A percentile compares a stretch with the other conserved stretches of the same genome.
Conservation (phyloP, 768 basidiomycete species). For the Nidularia pulvinata region DNA sequence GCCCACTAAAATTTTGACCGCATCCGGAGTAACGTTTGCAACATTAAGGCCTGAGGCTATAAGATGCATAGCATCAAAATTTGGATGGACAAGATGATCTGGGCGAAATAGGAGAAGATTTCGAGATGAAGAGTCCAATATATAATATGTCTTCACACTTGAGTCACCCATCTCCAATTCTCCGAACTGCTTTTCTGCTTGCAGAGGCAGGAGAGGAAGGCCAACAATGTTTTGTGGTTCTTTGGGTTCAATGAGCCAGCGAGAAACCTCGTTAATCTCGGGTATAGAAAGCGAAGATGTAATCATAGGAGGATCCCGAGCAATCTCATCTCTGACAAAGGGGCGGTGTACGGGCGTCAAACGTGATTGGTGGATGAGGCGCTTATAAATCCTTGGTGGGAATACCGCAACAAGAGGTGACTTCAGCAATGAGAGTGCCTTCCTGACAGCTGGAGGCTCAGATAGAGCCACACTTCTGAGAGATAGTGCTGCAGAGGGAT, state of each 20-base stretch:
- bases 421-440: too few species aligned
- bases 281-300: conserved; percentile 8
- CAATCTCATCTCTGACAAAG: conserved; percentile 21
- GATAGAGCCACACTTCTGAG: too few species aligned
- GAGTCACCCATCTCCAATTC: conserved; percentile 11
- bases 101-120: neutral
- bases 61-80: neutral
- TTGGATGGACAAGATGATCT: neutral
- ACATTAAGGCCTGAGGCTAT: neutral
- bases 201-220: neutral
- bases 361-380: too few species aligned
- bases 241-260: too few species aligned
- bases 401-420: too few species aligned
- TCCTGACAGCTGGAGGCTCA: too few species aligned
- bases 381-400: too few species aligned
- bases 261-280: conserved; percentile 15
- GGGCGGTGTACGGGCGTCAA: conserved; percentile 17
- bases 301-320: conserved; percentile 5
- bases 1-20: neutral
- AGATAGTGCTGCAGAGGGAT: too few species aligned
- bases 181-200: conserved; percentile 16
- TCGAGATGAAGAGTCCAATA: neutral
- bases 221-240: conserved; percentile 17
- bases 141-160: neutral
- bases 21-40: neutral